A percentile compares a stretch with the other conserved stretches of the same genome.
Conservation (phyloP, 768 basidiomycete genomes). For the Amanita exitialis region DNA sequence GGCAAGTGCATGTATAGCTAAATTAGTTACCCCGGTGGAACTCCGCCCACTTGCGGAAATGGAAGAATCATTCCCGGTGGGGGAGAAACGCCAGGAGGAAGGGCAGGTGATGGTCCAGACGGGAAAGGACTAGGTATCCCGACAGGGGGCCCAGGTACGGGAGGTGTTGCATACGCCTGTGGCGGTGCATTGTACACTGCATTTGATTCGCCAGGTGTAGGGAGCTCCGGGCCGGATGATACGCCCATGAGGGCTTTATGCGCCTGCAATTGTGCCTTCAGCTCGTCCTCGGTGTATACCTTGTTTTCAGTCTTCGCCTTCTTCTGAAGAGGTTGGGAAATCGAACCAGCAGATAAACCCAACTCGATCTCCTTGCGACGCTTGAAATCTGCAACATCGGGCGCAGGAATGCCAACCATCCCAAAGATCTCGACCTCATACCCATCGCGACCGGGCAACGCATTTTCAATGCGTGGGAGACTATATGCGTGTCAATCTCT, state of each 20-base stretch:
- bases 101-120: neutral
- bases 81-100: conserved; percentile 4
- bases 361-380: conserved; percentile 92
- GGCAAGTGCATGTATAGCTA: neutral
- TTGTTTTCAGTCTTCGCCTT: conserved; percentile 74
- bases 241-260: conserved; percentile 90
- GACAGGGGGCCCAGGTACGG: conserved; percentile 23
- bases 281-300: conserved; percentile 71
- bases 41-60: neutral
- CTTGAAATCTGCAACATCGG: conserved; percentile 93
- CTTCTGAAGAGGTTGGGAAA: conserved; percentile 73
- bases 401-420: conserved; percentile 96
- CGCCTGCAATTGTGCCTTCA: conserved; percentile 75
- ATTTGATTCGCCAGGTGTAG: conserved; percentile 28
- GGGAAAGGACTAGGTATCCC: conserved; percentile 12
- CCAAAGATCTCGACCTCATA: conserved; percentile 99
- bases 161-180: conserved; percentile 53
- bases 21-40: conserved; percentile 3
- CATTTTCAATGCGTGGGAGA: conserved; percentile 89
- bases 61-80: conserved; percentile 3
- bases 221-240: conserved; percentile 25
- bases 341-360: conserved; percentile 73
- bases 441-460: conserved; percentile 90
- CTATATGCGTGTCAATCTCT: conserved; percentile 20
- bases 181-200: conserved; percentile 69